Evolutionary conservation across 2,329 filamentous ascomycete species (phyloP).

Genomic region (Fonsecaea erecta): DNA sequence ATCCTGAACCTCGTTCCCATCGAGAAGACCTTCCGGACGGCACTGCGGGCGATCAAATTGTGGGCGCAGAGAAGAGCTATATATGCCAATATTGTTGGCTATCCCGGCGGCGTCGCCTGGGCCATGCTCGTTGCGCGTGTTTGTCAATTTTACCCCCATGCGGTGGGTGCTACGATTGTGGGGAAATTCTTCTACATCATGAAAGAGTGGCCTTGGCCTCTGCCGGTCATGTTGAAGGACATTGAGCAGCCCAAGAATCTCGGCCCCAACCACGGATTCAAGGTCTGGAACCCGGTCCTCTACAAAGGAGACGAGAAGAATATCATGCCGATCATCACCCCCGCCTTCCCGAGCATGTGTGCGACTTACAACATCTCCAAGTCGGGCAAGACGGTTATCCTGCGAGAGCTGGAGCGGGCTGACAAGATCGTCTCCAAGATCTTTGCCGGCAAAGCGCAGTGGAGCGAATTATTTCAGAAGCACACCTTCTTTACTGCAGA

Average conservation of each 20-base stretch:
- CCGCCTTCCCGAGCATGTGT: constrained; percentile 97
- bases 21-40: constrained; percentile 84
- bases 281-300: constrained; percentile 90
- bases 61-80: constrained; percentile 93
- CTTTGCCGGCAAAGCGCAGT: constrained; percentile 73
- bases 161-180: constrained; percentile 84
- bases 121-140: constrained; percentile 96
- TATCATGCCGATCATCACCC: constrained; percentile 97
- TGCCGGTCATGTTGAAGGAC: constrained; percentile 85
- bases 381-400: constrained; percentile 83
- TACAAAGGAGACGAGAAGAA: constrained; percentile 83
- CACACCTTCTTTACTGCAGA: constrained; percentile 92
- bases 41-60: constrained; percentile 88
- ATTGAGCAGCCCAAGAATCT: constrained; percentile 82
- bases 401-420: constrained; percentile 78
- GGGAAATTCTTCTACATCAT: constrained; percentile 95
- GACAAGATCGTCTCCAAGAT: constrained; percentile 79
- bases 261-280: constrained; percentile 53
- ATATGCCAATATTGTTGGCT: constrained; percentile 95
- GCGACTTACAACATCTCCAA: constrained; percentile 90
- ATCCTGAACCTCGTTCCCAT: constrained; percentile 89
- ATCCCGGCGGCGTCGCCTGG: constrained; percentile 96
- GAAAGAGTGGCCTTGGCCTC: constrained; percentile 89
- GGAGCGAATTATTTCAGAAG: constrained; percentile 86
- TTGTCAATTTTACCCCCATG: constrained; percentile 94